phyloP scores from a whole-genome alignment of 371 early-diverging fungal species.

The Saksenaea vasiformis region DNA sequence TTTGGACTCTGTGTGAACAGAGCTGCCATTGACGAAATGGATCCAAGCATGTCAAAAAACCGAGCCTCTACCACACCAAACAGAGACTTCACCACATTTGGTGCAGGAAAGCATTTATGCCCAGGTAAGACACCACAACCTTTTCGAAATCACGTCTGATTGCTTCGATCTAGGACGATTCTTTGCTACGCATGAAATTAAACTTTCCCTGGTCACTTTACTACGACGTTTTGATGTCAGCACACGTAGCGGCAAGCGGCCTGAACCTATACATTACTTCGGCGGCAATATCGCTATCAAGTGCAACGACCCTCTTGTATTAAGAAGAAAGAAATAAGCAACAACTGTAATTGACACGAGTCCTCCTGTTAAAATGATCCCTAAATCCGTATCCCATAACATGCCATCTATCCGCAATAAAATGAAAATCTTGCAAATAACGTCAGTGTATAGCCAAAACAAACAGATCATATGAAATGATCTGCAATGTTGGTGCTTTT shows the following conservation, averaged over 20 bases:
- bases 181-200: conserved; percentile 55
- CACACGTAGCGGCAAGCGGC: conserved; percentile 20
- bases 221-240: conserved; percentile 27
- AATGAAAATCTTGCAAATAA: no score
- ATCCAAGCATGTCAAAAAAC: conserved; percentile 23
- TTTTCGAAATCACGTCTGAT: not conserved
- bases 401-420: no score
- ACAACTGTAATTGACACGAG: no score
- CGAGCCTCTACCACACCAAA: conserved; percentile 20
- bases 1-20: conserved; percentile 22
- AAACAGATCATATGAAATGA: no score
- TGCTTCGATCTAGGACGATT: conserved; percentile 39
- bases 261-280: conserved; percentile 19
- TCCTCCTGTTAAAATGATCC: no score
- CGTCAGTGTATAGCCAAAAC: no score
- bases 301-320: conserved; percentile 28
- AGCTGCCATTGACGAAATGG: conserved; percentile 21
- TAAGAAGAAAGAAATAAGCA: conserved; percentile 13
- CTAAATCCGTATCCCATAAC: no score
- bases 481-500: no score
- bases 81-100: conserved; percentile 36
- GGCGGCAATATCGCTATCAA: conserved; percentile 12
- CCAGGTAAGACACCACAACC: conserved; percentile 13
- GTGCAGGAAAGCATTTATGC: conserved; percentile 39
- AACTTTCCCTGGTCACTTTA: conserved; percentile 29